These are phyloP conservation scores for Vishniacozyma victoriae DNA, from an alignment of 768 basidiomycete genomes.

Conservation along the genomic window DNA sequence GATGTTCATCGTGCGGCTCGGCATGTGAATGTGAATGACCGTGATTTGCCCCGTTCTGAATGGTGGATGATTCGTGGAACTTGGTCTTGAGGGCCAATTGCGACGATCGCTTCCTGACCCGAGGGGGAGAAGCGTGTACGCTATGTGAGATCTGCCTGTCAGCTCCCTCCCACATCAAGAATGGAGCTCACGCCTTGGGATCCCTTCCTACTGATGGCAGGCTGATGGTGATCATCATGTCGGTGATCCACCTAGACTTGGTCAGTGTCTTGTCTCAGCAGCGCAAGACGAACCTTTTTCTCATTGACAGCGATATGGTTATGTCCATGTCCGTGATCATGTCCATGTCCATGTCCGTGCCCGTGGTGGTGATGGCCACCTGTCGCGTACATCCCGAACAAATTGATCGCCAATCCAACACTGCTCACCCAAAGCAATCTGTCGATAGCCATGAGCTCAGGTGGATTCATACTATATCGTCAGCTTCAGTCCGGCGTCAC, in stretches of 20 bases:
- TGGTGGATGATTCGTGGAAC: not conserved
- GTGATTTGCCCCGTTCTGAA: too few species aligned
- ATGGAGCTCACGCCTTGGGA: slow-evolving; percentile 7
- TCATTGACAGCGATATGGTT: slow-evolving; percentile 17
- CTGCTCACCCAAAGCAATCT: slow-evolving; percentile 85
- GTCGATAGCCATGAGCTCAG: slow-evolving; percentile 90
- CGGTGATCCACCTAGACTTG: slow-evolving; percentile 11
- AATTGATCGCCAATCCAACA: slow-evolving; percentile 82
- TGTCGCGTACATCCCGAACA: slow-evolving; percentile 99
- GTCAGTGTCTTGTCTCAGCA: not conserved
- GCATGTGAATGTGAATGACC: slow-evolving; percentile 42
- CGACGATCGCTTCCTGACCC: not conserved
- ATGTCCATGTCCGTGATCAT: slow-evolving; percentile 31
- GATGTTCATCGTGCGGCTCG: slow-evolving; percentile 19
- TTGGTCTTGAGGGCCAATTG: not conserved
- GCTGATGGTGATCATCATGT: slow-evolving; percentile 2
- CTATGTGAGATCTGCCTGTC: not conserved
- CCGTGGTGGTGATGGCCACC: slow-evolving; percentile 57
- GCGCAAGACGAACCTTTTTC: slow-evolving; percentile 20
- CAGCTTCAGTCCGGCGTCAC: not conserved
- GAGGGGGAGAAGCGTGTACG: not conserved
- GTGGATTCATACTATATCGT: slow-evolving; percentile 70
- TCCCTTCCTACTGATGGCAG: slow-evolving; percentile 5
- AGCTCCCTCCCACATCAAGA: not conserved
- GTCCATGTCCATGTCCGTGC: slow-evolving; percentile 34